phyloP scores from a whole-genome alignment of 208 protist species.

The Trypanosoma mega region DNA sequence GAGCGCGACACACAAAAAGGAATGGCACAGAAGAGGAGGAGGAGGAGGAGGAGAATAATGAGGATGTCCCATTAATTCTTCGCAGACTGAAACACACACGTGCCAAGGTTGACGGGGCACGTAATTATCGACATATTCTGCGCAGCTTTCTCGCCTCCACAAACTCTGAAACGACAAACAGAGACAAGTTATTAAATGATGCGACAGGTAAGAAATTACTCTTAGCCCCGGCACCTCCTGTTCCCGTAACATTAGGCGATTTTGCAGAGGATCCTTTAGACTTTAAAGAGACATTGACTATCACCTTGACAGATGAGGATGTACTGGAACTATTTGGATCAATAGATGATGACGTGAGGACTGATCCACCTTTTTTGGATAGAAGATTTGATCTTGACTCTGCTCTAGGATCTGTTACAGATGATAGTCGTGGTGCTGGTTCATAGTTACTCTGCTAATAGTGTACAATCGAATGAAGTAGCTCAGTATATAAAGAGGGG shows the following conservation, averaged over 20 bases:
- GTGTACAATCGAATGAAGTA: too few species aligned
- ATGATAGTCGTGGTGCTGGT: too few species aligned
- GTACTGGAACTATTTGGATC: constrained; percentile 71
- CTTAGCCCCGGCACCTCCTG: constrained; percentile 13
- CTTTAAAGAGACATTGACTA: constrained; percentile 16
- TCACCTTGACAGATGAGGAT: constrained; percentile 65
- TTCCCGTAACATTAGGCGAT: constrained; percentile 19
- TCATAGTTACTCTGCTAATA: too few species aligned
- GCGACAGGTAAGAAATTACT: constrained; percentile 11
- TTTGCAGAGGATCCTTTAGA: constrained; percentile 15
- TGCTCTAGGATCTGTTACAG: not conserved
- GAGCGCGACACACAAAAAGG: not conserved
- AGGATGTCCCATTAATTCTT: constrained; percentile 13
- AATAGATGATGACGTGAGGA: constrained; percentile 1
- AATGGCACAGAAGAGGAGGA: not conserved
- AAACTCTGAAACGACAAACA: not conserved
- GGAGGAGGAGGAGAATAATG: not conserved
- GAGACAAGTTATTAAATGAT: constrained; percentile 6
- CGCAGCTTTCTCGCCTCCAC: constrained; percentile 10
- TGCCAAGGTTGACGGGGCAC: constrained; percentile 20
- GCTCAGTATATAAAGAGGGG: too few species aligned
- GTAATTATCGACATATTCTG: constrained; percentile 11
- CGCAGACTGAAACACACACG: constrained; percentile 29
- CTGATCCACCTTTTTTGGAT: constrained; percentile 2
- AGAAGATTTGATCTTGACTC: constrained; percentile 10